Conservation (phyloP, 768 basidiomycete species). For the Lentinula edodes region DNA sequence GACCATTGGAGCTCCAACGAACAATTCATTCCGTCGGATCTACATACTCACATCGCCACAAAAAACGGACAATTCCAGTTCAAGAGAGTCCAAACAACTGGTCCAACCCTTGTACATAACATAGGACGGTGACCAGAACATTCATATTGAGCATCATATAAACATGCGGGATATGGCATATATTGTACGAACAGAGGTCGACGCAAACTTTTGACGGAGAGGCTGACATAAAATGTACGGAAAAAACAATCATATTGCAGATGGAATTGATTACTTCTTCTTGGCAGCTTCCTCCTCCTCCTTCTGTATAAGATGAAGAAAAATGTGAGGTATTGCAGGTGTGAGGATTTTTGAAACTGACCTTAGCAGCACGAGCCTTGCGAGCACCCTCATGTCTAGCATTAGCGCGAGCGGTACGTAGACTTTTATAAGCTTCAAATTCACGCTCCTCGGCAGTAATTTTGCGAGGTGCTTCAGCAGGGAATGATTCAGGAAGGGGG, state of each 20-base stretch:
- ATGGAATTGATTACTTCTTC: conserved; percentile 57
- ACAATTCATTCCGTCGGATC: too few relatives aligned
- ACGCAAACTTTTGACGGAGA: conserved; percentile 32
- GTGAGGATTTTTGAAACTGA: conserved; percentile 27
- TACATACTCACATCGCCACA: too few relatives aligned
- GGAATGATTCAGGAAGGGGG: conserved; percentile 62
- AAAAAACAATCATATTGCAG: conserved; percentile 17
- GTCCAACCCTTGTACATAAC: too few relatives aligned
- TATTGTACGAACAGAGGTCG: conserved; percentile 20
- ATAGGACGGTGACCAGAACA: not conserved
- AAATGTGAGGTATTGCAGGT: conserved; percentile 7
- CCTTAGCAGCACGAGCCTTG: conserved; percentile 84
- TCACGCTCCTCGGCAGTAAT: conserved; percentile 88
- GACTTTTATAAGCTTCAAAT: conserved; percentile 84
- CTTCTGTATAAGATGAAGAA: conserved; percentile 42
- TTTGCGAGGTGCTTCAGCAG: conserved; percentile 83
- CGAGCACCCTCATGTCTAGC: conserved; percentile 83
- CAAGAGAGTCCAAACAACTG: too few relatives aligned
- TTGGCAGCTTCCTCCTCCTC: conserved; percentile 90
- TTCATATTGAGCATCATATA: conserved; percentile 23
- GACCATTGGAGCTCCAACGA: too few relatives aligned
- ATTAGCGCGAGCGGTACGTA: conserved; percentile 79
- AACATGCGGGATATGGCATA: conserved; percentile 16
- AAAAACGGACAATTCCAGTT: too few relatives aligned
- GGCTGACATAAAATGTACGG: conserved; percentile 12